Conservation (phyloP, 441 rosid genomes). For the Cnidoscolus chayamansa region DNA sequence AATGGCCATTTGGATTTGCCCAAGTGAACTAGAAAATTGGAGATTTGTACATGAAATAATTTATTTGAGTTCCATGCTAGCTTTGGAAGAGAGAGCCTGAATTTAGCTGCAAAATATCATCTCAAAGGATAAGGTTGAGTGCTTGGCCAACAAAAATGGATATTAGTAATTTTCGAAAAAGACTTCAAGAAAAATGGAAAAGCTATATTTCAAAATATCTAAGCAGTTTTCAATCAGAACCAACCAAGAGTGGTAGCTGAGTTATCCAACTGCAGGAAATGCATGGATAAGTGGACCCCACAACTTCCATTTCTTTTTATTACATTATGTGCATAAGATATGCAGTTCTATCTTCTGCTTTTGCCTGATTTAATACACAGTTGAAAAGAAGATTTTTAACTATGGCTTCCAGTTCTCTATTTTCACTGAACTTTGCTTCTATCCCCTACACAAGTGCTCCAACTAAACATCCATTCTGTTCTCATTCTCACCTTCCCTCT, state of each 20-base stretch:
- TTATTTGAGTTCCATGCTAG: no score
- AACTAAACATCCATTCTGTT: constrained; percentile 9
- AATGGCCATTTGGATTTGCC: no score
- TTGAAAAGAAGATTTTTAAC: neutral
- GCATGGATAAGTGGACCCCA: constrained; percentile 30
- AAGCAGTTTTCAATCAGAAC: constrained; percentile 21
- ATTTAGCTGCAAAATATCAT: no score
- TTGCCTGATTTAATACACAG: neutral
- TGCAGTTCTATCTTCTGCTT: constrained; percentile 15
- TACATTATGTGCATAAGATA: constrained; percentile 12
- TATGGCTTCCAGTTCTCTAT: constrained; percentile 41
- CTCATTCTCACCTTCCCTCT: constrained; percentile 24
- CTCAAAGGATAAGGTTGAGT: constrained; percentile 32
- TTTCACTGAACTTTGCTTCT: constrained; percentile 33
- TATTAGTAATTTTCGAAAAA: constrained; percentile 17
- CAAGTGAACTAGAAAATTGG: no score
- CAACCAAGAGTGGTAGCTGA: constrained; percentile 27
- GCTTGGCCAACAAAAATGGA: constrained; percentile 17
- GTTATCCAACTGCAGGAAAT: constrained; percentile 28
- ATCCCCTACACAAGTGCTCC: constrained; percentile 21
- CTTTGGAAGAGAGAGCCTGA: no score
- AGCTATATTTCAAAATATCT: constrained; percentile 29
- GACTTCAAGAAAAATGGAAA: neutral
- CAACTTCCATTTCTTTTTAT: constrained; percentile 12
- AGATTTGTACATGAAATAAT: no score